These are phyloP conservation scores for Discostella stelligera DNA, from an alignment of 352 stramenopile genomes.

Conservation along the genomic window DNA sequence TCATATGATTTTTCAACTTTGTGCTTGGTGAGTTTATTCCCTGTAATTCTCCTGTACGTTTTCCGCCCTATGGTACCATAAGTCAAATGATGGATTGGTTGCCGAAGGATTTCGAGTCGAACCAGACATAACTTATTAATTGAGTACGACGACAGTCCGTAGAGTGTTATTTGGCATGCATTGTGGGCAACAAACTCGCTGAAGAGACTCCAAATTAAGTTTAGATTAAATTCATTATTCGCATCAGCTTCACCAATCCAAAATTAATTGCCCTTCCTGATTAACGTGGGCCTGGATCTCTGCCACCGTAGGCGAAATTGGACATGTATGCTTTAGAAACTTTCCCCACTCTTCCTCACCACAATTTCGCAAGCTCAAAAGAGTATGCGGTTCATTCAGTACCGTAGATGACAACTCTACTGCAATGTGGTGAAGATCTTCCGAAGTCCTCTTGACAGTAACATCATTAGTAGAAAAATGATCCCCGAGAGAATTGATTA, in stretches of 20 bases:
- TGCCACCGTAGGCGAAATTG: no score
- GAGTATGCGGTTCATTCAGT: neutral
- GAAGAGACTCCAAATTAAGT: no score
- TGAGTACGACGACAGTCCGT: neutral
- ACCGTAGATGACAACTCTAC: constrained; percentile 20
- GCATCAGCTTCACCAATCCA: no score
- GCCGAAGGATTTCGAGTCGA: constrained; percentile 81
- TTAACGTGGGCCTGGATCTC: no score
- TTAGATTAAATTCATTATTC: no score
- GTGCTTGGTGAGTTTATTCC: neutral
- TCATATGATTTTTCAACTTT: neutral
- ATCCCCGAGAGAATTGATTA: neutral
- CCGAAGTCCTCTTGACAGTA: constrained; percentile 8
- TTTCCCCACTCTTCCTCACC: constrained; percentile 17
- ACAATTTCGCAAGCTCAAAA: constrained; percentile 28
- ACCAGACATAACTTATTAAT: constrained; percentile 53
- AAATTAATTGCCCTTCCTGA: no score
- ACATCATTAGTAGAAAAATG: neutral
- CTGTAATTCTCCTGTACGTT: neutral
- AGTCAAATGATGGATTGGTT: constrained; percentile 82
- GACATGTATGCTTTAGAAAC: constrained; percentile 14
- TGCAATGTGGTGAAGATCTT: constrained; percentile 25
- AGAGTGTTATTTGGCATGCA: no score
- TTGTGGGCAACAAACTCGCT: no score
- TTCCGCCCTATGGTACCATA: neutral